phyloP scores from a whole-genome alignment of 2,329 filamentous ascomycete species.

The Didymella sp. region DNA sequence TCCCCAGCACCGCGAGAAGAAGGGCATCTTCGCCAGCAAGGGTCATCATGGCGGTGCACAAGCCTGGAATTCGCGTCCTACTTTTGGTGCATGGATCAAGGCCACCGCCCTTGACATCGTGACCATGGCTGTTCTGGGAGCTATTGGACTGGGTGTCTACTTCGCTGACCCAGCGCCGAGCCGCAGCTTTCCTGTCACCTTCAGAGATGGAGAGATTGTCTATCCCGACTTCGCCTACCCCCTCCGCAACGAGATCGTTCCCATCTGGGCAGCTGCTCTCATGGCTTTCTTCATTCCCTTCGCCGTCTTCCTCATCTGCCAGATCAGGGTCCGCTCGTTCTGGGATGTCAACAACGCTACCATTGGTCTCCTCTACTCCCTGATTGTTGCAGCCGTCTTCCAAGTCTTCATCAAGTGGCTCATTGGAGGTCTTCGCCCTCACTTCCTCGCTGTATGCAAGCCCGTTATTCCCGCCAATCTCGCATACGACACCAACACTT shows the following conservation, averaged over 20 bases:
- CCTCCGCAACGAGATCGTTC: conserved; percentile 69
- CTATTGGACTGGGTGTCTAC: conserved; percentile 72
- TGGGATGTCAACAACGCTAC: conserved; percentile 70
- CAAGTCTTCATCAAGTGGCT: conserved; percentile 79
- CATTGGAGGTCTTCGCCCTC: conserved; percentile 70
- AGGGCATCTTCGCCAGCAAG: conserved; percentile 36
- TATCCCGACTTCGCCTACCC: conserved; percentile 75
- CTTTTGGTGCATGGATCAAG: conserved; percentile 74
- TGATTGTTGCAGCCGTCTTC: conserved; percentile 75
- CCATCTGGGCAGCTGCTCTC: conserved; percentile 73
- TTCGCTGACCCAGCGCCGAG: conserved; percentile 69
- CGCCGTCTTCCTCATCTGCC: conserved; percentile 67
- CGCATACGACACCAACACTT: conserved; percentile 24
- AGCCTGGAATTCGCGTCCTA: conserved; percentile 54
- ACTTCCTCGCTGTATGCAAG: conserved; percentile 74
- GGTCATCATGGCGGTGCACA: conserved; percentile 22
- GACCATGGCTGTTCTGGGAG: conserved; percentile 71
- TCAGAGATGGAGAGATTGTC: conserved; percentile 71
- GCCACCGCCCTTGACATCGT: conserved; percentile 71
- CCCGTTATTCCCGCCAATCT: conserved; percentile 60
- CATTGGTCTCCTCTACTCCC: conserved; percentile 71
- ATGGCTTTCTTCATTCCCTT: conserved; percentile 71
- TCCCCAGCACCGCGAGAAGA: conserved; percentile 36
- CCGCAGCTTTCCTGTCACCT: conserved; percentile 73
- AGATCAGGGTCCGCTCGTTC: conserved; percentile 66